Evolutionary conservation across 768 basidiomycete species (phyloP), one percentile per base, ranked within the genome.

Genomic region (Russula brevipes): DNA sequence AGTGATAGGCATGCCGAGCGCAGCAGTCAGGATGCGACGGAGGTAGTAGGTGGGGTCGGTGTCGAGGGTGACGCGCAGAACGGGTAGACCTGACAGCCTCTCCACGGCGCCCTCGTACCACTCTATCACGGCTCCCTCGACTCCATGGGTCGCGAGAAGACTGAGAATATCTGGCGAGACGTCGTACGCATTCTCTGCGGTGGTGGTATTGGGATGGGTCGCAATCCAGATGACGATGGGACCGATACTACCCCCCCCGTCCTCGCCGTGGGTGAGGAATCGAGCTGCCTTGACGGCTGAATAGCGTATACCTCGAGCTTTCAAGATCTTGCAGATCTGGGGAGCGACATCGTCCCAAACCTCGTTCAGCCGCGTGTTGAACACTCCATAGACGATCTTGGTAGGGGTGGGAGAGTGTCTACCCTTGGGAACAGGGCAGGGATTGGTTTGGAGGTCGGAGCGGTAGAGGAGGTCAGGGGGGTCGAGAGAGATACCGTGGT

Each of bases 191-290:
- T 24, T 54, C 17, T 57, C 31, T 49, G 66, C 60, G 12, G 61
- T 58, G 68, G 71, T 69, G 39, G 69, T 55, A 41, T 16, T 17
- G 16, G 71, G 71, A 55, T 54, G 59, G 16, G 53, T 50, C 6
- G 39, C 54, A 36, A 72, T 66, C 71, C 71, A 72, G 3, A 72
- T 59, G 0, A 69, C 68, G 61, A 72, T 17, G 54, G 70, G 71
- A 24, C 70, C 67, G 38, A 70, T 39, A 50, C 19, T 69, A 6
- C 19, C 44, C 52, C 61, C 45, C 33, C 60, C 64, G 19, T 61
- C 58, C 47, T 64, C 54, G n/a, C 33, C 55, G n/a, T 56, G 55
- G 33, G 55, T 35, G 55, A 46, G 1, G 44, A 56, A 56, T 1
- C 55, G 55, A 46, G 55, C 55, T 0, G 55, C n/a, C 31, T 35